Evolutionary conservation across 257 asterid species (phyloP), one percentile per base, ranked within the genome.

Genomic region (Parsonsia alboflavescens): DNA sequence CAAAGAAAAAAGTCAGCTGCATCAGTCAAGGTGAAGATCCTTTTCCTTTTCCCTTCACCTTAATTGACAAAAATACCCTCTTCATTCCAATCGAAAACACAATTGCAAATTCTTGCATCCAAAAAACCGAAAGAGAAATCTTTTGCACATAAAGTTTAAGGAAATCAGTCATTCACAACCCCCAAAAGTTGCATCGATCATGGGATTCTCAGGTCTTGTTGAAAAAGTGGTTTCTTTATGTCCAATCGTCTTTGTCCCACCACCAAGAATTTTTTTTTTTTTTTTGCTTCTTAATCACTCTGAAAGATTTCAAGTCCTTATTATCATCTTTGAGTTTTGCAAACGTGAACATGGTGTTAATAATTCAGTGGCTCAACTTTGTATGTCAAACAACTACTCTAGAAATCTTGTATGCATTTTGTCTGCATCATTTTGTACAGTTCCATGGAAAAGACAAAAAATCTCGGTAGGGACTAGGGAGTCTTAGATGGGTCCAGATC

Each of bases 1-100:
- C 96, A 21, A 95, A 83, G 80, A 83, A 89, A 56, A 84, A 88
- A 75, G 94, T 90, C 81, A 89, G 88, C 83, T 88, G 89, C 80
- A 85, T 82, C 73, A 82, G 86, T 75, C 96, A 89, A 91, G 93
- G 94, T 88, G 78, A 75, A 67, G 77, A 58, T 77, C 56, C 49
- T n/a, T 41, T 9, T 44, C 7, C 71, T 44, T 59, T 66, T 71
- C 65, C 26, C 8, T 22, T 53, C 15, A 15, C 12, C 4, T 30
- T 10, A 45, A 41, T 58, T 49, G n/a, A 2, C 59, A 15, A 22
- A 13, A 30, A 15, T 8, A 52, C 21, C 58, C 72, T 50, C 12
- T 3, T 26, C 24, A n/a, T 46, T 39, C 10, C 54, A 17, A 8
- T 54, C 28, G 21, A 54, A 4, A 19, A 54, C n/a, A 54, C 21